Evolutionary conservation across 306 rosid genomes (phyloP).

Genomic region (Cicer yamashitae): DNA sequence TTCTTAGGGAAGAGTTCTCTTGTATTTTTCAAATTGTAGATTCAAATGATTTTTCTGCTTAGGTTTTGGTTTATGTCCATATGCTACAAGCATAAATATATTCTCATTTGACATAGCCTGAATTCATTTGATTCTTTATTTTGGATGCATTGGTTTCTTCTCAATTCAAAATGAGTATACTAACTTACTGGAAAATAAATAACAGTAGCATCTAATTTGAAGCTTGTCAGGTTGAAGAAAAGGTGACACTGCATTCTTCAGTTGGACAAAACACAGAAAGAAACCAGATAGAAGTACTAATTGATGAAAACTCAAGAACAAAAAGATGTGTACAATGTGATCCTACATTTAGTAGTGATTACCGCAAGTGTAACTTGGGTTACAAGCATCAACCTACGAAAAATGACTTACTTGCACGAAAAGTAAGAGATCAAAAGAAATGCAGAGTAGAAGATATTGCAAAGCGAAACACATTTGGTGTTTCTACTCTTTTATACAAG

Average conservation of each 20-base stretch:
- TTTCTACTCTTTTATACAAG: constrained; percentile 18
- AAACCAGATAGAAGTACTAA: constrained; percentile 42
- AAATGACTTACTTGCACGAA: not conserved
- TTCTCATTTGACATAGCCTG: not conserved
- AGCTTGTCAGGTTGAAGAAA: constrained; percentile 54
- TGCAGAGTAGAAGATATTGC: constrained; percentile 22
- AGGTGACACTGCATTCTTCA: constrained; percentile 36
- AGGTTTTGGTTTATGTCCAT: not conserved
- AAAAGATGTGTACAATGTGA: constrained; percentile 6
- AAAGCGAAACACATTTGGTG: constrained; percentile 40
- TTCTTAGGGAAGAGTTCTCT: too few species aligned
- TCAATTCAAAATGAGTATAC: constrained; percentile 24
- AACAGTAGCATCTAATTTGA: constrained; percentile 44
- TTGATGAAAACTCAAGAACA: constrained; percentile 10
- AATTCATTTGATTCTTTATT: constrained; percentile 22
- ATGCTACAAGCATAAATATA: not conserved
- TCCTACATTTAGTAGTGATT: constrained; percentile 20
- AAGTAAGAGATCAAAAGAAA: not conserved
- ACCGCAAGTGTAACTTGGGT: constrained; percentile 5
- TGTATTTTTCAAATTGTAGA: too few species aligned
- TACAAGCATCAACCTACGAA: not conserved
- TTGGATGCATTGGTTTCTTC: constrained; percentile 25
- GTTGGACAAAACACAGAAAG: constrained; percentile 40
- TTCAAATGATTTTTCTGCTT: not conserved
- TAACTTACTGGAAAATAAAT: constrained; percentile 30